Conservation (phyloP, 257 asterid species). For the Craterostigma plantagineum region DNA sequence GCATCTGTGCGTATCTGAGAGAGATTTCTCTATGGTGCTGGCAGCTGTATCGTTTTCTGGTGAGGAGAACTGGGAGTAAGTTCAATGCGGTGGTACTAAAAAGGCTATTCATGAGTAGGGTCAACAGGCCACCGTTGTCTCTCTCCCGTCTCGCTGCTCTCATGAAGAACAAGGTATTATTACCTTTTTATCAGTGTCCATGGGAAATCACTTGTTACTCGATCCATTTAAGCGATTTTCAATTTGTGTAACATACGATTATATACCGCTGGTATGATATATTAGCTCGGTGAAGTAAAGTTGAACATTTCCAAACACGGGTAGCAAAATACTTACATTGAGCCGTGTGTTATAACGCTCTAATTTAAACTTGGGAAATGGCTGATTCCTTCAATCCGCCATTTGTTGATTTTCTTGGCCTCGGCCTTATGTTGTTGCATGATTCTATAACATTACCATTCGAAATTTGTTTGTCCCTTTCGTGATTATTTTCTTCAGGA, state of each 20-base stretch:
- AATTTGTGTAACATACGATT: background rate
- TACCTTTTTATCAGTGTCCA: background rate
- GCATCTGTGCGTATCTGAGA: too few species aligned
- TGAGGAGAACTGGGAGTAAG: slow-evolving; percentile 81
- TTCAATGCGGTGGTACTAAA: slow-evolving; percentile 72
- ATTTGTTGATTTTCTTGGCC: too few species aligned
- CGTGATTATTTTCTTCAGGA: slow-evolving; percentile 22
- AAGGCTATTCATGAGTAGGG: slow-evolving; percentile 83
- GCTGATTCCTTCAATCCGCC: too few species aligned
- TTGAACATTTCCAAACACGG: too few species aligned
- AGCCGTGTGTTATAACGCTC: too few species aligned
- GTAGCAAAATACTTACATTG: too few species aligned
- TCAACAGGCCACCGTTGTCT: slow-evolving; percentile 73
- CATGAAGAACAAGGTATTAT: slow-evolving; percentile 54
- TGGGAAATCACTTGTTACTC: too few species aligned
- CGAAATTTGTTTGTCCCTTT: background rate
- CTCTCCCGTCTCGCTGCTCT: slow-evolving; percentile 53
- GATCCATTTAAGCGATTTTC: background rate
- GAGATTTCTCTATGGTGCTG: background rate
- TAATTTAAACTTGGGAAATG: too few species aligned
- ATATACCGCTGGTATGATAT: background rate
- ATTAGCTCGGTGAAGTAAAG: too few species aligned
- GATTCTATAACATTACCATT: too few species aligned
- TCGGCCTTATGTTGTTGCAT: too few species aligned
- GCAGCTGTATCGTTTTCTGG: slow-evolving; percentile 71